Evolutionary conservation across 2,329 filamentous ascomycete species (phyloP), one percentile per base, ranked within the genome.

Genomic region (Sclerotinia glacialis): DNA sequence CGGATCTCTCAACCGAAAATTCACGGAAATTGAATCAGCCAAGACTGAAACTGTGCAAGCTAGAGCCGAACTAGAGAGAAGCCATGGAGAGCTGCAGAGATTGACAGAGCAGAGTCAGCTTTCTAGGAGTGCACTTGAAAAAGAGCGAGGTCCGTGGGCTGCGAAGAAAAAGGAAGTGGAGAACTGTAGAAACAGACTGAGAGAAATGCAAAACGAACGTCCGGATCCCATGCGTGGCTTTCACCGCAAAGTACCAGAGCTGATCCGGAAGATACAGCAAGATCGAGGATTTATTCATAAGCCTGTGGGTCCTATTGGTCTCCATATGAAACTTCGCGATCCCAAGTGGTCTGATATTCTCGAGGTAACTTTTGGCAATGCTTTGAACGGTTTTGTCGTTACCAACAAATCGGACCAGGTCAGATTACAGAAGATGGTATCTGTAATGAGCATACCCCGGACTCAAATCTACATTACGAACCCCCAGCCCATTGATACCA

Each of bases 291-390:
- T 96, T 74, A 80, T 81, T 31, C 80, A 85, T 53, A 88, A 84
- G 69, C 95, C 95, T 2, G 81, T 98, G 44, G 95, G 95, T 0
- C 95, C 95, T 0, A 81, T 98, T 18, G 95, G 93, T 40, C 81
- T 87, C 31, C 85, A 95, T 73, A 83, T 99, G 62, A 88, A 87
- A 71, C 80, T 99, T 31, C 80, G 87, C 46, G 88, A 94, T 71
- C 89, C 91, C 0, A 83, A 91, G 72, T 99, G 95, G 95, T 90
- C 89, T 1, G 84, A 86, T 0, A 87, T 96, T 53, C 78, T 99
- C 18, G 95, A 99, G 76, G 89, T 85, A 69, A 85, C 85, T 1
- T 83, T 97, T 55, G 91, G 91, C n/a, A 78, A 77, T 4, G 82
- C 80, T 0, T 80, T 98, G 42, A 89, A 87, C 69, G 87, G 85